phyloP scores from a whole-genome alignment of 2,329 filamentous ascomycete genomes.

The Calonectria multiphialidica region DNA sequence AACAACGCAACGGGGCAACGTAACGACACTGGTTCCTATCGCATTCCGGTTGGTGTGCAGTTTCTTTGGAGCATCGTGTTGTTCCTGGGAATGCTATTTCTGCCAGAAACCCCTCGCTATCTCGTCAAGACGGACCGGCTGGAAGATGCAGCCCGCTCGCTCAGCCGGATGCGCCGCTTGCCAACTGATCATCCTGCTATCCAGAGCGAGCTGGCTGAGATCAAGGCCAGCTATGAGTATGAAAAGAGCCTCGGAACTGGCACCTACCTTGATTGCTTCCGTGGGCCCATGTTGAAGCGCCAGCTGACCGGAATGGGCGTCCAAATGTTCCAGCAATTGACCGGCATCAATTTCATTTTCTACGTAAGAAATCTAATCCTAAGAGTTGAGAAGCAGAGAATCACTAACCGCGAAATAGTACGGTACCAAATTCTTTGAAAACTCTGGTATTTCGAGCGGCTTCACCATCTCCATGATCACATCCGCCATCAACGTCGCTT shows the following conservation, averaged over 20 bases:
- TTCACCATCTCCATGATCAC: constrained; percentile 55
- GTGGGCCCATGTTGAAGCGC: constrained; percentile 65
- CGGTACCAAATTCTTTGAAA: constrained; percentile 55
- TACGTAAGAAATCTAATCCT: neutral
- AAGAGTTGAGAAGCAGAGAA: neutral
- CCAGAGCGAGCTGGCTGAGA: constrained; percentile 72
- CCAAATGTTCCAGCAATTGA: constrained; percentile 64
- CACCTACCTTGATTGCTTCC: constrained; percentile 67
- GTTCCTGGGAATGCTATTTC: constrained; percentile 71
- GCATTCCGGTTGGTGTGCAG: constrained; percentile 73
- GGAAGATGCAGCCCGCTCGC: constrained; percentile 51
- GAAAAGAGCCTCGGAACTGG: constrained; percentile 59
- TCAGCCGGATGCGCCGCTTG: constrained; percentile 73
- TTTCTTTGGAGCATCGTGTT: constrained; percentile 79
- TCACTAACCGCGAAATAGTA: constrained; percentile 43
- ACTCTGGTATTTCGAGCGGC: constrained; percentile 51
- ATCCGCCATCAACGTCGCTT: constrained; percentile 52
- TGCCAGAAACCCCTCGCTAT: constrained; percentile 81
- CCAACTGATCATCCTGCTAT: constrained; percentile 68
- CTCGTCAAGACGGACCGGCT: constrained; percentile 69
- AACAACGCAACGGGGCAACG: constrained; percentile 71
- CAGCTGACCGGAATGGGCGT: constrained; percentile 75
- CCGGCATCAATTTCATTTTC: constrained; percentile 31
- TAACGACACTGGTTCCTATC: constrained; percentile 69
- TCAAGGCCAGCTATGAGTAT: constrained; percentile 73